Base-by-base conservation (phyloP, 2,329 filamentous ascomycete genomes). In the Cladophialophora yegresii region DNA sequence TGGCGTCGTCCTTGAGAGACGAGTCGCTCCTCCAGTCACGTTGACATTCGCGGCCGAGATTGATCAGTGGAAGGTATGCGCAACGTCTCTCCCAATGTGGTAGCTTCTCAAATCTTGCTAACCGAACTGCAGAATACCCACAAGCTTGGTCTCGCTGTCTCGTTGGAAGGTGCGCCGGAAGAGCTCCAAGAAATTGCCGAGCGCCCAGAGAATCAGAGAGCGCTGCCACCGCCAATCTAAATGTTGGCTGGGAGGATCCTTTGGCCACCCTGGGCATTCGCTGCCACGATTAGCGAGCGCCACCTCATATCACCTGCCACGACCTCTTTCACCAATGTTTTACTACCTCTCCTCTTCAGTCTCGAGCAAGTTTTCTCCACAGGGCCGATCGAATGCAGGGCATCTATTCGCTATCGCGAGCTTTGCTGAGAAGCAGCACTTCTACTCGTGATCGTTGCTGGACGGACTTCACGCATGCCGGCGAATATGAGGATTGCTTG, bases 41-140 rank as follows among this genome's bases (percentile, higher is more conserved):
- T 87, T 99, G 81, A 96, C 93, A 63, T 96, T 99, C 80, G 92
- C 93, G 61, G 93, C 93, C 71, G 95, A 98, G 77, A 91, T 99
- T 75, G 95, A 99, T 80, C 93, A 99, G 81, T 87, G 88, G 73
- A 93, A 93, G 83, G 95, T 97, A 85, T 77, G 91, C 83, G 58
- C 56, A 57, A 63, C 68, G 56, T 56, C 26, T 65, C 60, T n/a
- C 22, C 12, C 9, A 20, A 40, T 23, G 26, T 61, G 13, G 7
- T 50, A 43, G 9, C 55, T 50, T 26, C 58, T 63, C 49, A 54
- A 57, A 26, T 20, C 33, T 33, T 45, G 3, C 53, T 36, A 20
- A 50, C 22, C 13, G 6, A 26, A 28, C 13, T 63, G 68, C 68
- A 99, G 95, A 92, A 95, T 88, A 86, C 90, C 81, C 91, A 93